Evolutionary conservation across 805 yeast species (phyloP).

Genomic region (Schwanniomyces polymorphus): DNA sequence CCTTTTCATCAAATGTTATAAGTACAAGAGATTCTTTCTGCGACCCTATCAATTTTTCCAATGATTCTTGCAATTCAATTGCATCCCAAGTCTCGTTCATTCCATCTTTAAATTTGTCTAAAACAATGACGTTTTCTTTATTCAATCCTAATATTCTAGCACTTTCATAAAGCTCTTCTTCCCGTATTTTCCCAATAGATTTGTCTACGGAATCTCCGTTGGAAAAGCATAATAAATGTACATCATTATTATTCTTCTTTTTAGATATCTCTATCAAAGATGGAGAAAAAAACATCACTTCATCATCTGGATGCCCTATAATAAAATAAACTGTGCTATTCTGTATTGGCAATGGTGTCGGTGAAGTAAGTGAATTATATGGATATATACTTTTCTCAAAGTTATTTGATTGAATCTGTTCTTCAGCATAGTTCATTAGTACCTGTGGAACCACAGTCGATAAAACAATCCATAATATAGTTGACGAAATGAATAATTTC

Average conservation of each 20-base stretch:
- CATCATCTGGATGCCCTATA: slow-evolving; percentile 98
- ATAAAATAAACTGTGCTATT: slow-evolving; percentile 49
- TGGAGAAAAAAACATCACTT: slow-evolving; percentile 95
- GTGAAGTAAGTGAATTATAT: slow-evolving; percentile 35
- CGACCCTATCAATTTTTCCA: slow-evolving; percentile 27
- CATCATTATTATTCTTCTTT: slow-evolving; percentile 46
- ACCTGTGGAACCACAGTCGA: slow-evolving; percentile 43
- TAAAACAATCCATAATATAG: slow-evolving; percentile 36
- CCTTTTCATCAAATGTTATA: slow-evolving; percentile 77
- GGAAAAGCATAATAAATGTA: slow-evolving; percentile 70
- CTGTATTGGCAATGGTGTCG: slow-evolving; percentile 32
- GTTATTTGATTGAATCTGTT: slow-evolving; percentile 24
- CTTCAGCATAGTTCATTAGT: slow-evolving; percentile 24
- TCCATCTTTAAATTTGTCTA: slow-evolving; percentile 58
- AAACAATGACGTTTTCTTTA: slow-evolving; percentile 40
- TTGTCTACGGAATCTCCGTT: slow-evolving; percentile 66
- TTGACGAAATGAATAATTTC: slow-evolving; percentile 21
- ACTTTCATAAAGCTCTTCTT: slow-evolving; percentile 57
- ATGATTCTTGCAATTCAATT: slow-evolving; percentile 34
- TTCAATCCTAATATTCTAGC: slow-evolving; percentile 54
- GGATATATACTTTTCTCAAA: slow-evolving; percentile 28
- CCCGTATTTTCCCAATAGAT: slow-evolving; percentile 67
- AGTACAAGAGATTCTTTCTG: slow-evolving; percentile 34
- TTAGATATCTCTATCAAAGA: slow-evolving; percentile 54
- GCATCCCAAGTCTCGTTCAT: slow-evolving; percentile 67